Evolutionary conservation across 345 rosid genomes (phyloP), one percentile per base, ranked within the genome.

Genomic region (Eucalyptus sp.): DNA sequence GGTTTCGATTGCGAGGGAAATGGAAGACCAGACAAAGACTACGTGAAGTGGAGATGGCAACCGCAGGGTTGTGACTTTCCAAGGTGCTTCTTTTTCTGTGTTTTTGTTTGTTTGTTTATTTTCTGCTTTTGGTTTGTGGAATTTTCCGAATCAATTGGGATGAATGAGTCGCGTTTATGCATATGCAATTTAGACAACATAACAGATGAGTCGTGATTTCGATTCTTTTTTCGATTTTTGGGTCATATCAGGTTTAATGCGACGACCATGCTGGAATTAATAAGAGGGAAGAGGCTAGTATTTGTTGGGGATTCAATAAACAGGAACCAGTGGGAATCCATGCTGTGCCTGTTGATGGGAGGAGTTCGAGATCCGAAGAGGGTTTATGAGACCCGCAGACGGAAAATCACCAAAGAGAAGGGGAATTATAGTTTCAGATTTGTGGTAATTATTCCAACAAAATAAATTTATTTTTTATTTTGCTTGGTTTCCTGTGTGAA

Each of bases 281-380:
- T 98, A 4, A 93, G 97, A 93, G 98, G 99, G 91, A 96, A 96
- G 91, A 95, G 99, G 91, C 86, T 98, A 88, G 96, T 97, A 88
- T 98, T 98, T 89, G 98, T 98, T 86, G 99, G 99, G 44, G 99
- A 98, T 93, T 98, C 99, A 16, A 94, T 98, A 66, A 98, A 96
- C 90, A 94, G 99, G 89, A 98, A 96, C 91, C 99, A 96, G 86
- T 98, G 99, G 99, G 99, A 98, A 90, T 98, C 99, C 44, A 93
- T 98, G 98, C 92, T 98, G 87, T 98, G 99, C 91, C 58, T 96
- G 96, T 89, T 98, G 91, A 92, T 94, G 92, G 93, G 90, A 90
- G 98, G 95, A 54, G 90, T 96, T 66, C 92, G 68, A 91, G 99
- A 97, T 94, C 97, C 96, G 8, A 95, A 92, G 92, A 95, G 64